Evolutionary conservation across 345 rosid genomes (phyloP), one percentile per base, ranked within the genome.

Genomic region (Linum tenue): DNA sequence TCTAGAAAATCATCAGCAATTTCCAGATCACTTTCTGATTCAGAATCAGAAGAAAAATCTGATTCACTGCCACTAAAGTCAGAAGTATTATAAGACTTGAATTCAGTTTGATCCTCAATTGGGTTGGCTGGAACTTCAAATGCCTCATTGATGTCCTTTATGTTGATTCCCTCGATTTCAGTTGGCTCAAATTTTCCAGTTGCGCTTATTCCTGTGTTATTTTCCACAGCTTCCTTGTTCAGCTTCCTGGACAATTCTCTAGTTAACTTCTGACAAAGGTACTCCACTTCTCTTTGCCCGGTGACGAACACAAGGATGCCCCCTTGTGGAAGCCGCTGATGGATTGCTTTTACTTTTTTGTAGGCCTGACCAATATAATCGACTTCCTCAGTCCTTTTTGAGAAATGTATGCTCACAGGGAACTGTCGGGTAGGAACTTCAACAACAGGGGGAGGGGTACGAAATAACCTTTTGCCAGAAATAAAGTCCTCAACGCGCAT

Each of bases 291-390:
- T 79, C 97, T 84, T 80, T 87, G 96, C 64, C 98, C 97, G 0
- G 97, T 92, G 66, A 92, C 95, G 77, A 89, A 92, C 62, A 89
- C 90, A 59, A 92, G 97, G 74, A 92, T 72, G 65, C 97, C 98
- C 51, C 97, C 98, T 68, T 73, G 90, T 37, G 97, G 98, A 59
- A 92, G 80, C 76, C 77, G 84, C 76, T 78, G 87, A 78, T 92
- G 92, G 63, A 92, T 92, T 38, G 95, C 83, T 81, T 86, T 77
- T 50, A 92, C 88, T 70, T 87, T 92, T 78, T 87, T 89, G 68
- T 78, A 89, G 59, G 98, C 97, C 72, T 92, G 84, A 5, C 96
- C 91, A 62, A 92, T 76, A 70, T 88, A 92, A 82, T 92, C 97
- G 60, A 86, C 85, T 69, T 77, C 73, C 62, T 88, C 97, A 50